These are phyloP conservation scores for Ceratobasidium sp. DNA, from an alignment of 1,284 basidiomycete species.

Conservation along the genomic window DNA sequence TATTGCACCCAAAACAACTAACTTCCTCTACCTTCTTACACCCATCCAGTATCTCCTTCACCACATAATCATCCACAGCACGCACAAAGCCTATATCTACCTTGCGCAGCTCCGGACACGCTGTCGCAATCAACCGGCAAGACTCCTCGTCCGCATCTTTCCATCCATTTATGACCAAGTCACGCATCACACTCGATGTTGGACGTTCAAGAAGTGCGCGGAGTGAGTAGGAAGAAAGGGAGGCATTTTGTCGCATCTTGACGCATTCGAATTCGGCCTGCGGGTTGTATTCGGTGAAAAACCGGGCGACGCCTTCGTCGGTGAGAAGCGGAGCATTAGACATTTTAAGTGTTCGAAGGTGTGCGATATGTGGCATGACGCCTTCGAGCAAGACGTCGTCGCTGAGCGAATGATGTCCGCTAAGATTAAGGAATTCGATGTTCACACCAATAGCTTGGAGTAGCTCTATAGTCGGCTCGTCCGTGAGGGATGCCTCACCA, in stretches of 20 bases:
- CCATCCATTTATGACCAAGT: conserved; percentile 84
- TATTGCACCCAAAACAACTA: conserved; percentile 80
- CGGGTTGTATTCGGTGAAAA: conserved; percentile 67
- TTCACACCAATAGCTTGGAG: conserved; percentile 66
- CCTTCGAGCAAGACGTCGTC: conserved; percentile 73
- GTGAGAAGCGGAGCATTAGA: conserved; percentile 73
- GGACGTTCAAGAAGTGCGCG: conserved; percentile 78
- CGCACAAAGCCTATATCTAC: conserved; percentile 92
- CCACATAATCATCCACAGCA: conserved; percentile 83
- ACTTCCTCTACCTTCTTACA: conserved; percentile 67
- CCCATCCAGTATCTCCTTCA: conserved; percentile 77
- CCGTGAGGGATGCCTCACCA: conserved; percentile 63
- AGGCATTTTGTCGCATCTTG: conserved; percentile 70
- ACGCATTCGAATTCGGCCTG: conserved; percentile 53
- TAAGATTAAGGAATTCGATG: conserved; percentile 73
- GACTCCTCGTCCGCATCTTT: conserved; percentile 70
- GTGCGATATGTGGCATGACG: conserved; percentile 67
- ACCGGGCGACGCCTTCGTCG: conserved; percentile 73
- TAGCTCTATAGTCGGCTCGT: conserved; percentile 71
- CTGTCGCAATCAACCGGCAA: conserved; percentile 67
- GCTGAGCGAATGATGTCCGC: conserved; percentile 70
- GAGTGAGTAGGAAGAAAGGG: conserved; percentile 72
- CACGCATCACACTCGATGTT: conserved; percentile 66
- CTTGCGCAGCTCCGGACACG: conserved; percentile 66
- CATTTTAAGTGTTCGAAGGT: conserved; percentile 71